Evolutionary conservation across 768 basidiomycete genomes (phyloP).

Genomic region (Candolleomyces aberdarensis): DNA sequence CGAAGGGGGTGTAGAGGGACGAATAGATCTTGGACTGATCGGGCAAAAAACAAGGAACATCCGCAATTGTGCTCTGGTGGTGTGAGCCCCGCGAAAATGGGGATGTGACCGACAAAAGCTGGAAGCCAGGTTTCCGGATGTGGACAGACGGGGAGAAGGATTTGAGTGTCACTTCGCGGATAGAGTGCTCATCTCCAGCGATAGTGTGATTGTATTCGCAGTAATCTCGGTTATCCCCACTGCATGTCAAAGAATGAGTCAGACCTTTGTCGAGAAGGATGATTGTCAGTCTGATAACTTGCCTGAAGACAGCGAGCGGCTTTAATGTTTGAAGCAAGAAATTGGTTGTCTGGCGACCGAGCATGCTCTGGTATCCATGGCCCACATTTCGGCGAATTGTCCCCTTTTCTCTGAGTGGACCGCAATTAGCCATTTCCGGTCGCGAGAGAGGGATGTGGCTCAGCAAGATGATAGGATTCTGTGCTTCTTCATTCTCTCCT

Average conservation of each 20-base stretch:
- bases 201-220: conserved; percentile 58
- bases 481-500: conserved; percentile 17
- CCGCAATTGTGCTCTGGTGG: conserved; percentile 46
- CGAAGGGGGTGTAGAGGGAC: conserved; percentile 60
- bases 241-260: conserved; percentile 22
- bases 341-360: conserved; percentile 74
- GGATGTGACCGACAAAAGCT: conserved; percentile 65
- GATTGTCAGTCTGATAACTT: not conserved
- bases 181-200: conserved; percentile 20
- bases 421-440: conserved; percentile 71
- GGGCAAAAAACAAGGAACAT: conserved; percentile 78
- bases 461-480: conserved; percentile 61
- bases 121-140: conserved; percentile 77
- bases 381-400: conserved; percentile 75
- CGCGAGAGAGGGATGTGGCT: conserved; percentile 85
- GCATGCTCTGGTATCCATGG: conserved; percentile 76
- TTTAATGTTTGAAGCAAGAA: conserved; percentile 69
- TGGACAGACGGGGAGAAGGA: conserved; percentile 78
- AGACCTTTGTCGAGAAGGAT: not conserved
- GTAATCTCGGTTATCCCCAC: conserved; percentile 90
- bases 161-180: conserved; percentile 84
- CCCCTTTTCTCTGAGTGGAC: conserved; percentile 69
- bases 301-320: conserved; percentile 75
- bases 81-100: conserved; percentile 30
- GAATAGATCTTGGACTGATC: conserved; percentile 61